Percentiles rank a stretch among this genome's conserved stretches.
phyloP scores from a whole-genome alignment of 2,329 filamentous ascomycete species.

The Neonectria faginata region DNA sequence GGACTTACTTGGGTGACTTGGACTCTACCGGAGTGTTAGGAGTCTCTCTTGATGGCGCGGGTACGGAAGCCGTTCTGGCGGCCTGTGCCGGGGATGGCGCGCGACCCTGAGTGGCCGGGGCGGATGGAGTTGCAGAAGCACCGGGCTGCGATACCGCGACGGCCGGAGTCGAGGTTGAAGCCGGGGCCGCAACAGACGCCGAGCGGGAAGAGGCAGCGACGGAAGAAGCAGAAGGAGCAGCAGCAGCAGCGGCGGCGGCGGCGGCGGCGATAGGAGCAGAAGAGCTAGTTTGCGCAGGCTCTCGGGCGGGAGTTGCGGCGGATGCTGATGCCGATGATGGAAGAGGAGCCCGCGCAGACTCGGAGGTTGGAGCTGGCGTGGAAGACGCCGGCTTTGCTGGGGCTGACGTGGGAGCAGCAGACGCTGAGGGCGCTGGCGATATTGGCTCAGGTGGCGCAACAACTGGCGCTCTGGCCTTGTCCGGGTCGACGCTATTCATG shows the following conservation, averaged over 20 bases:
- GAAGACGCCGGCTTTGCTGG: constrained; percentile 38
- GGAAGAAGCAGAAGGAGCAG: constrained; percentile 14
- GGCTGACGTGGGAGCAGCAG: constrained; percentile 36
- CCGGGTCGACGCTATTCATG: constrained; percentile 43
- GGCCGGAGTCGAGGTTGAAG: constrained; percentile 15
- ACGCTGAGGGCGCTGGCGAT: constrained; percentile 43
- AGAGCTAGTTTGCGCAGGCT: constrained; percentile 24
- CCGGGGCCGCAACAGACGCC: constrained; percentile 13
- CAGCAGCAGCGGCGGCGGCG: constrained; percentile 3
- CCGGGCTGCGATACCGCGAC: constrained; percentile 31
- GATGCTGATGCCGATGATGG: constrained; percentile 24
- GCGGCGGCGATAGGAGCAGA: constrained; percentile 21
- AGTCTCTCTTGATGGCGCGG: constrained; percentile 17
- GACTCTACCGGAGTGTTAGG: constrained; percentile 11
- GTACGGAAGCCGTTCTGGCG: constrained; percentile 15
- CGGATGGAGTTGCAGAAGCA: constrained; percentile 30
- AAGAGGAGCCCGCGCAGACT: constrained; percentile 33
- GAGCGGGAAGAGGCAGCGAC: constrained; percentile 18
- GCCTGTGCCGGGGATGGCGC: constrained; percentile 33
- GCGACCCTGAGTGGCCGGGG: constrained; percentile 32
- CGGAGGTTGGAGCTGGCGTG: constrained; percentile 39
- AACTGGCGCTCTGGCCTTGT: constrained; percentile 43
- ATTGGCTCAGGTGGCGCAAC: constrained; percentile 45
- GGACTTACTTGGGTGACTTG: constrained; percentile 28
- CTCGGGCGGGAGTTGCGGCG: constrained; percentile 27